These are phyloP conservation scores for Croton setiger DNA, from an alignment of 441 rosid species.

Conservation along the genomic window DNA sequence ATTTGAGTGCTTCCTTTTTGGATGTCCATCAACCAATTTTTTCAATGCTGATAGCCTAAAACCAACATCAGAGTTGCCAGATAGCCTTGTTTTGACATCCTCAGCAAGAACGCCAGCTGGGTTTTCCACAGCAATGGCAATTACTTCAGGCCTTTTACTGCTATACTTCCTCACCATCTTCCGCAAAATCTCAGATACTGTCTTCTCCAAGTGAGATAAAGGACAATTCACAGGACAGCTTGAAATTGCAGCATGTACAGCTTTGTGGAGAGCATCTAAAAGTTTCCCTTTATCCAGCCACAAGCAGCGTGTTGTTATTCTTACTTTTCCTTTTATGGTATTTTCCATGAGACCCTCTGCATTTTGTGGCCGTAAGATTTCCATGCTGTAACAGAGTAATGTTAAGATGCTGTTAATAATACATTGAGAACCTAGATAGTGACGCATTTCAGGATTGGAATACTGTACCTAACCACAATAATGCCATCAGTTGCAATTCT, in stretches of 20 bases:
- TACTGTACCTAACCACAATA: conserved; percentile 72
- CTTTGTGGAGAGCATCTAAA: conserved; percentile 83
- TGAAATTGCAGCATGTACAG: conserved; percentile 88
- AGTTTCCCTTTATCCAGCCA: conserved; percentile 99
- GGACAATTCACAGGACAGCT: conserved; percentile 90
- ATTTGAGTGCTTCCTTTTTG: conserved; percentile 35
- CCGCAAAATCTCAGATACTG: conserved; percentile 74
- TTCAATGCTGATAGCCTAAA: conserved; percentile 51
- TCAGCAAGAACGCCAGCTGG: conserved; percentile 72
- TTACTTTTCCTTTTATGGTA: conserved; percentile 78
- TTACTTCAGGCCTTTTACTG: conserved; percentile 93
- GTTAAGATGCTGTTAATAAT: conserved; percentile 19
- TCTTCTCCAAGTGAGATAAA: conserved; percentile 86
- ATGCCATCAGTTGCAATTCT: conserved; percentile 95
- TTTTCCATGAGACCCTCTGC: conserved; percentile 39
- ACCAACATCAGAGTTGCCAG: conserved; percentile 60
- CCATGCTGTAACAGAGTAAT: conserved; percentile 64
- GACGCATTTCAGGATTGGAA: conserved; percentile 7
- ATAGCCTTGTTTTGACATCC: conserved; percentile 55
- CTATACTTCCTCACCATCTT: conserved; percentile 95
- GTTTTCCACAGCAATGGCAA: conserved; percentile 74
- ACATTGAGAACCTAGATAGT: background rate
- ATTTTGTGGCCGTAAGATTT: conserved; percentile 69
- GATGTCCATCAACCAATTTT: conserved; percentile 43
- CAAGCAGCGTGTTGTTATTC: conserved; percentile 92